These are phyloP conservation scores for Boechera divaricarpa DNA, from an alignment of 345 rosid genomes.

Conservation along the genomic window DNA sequence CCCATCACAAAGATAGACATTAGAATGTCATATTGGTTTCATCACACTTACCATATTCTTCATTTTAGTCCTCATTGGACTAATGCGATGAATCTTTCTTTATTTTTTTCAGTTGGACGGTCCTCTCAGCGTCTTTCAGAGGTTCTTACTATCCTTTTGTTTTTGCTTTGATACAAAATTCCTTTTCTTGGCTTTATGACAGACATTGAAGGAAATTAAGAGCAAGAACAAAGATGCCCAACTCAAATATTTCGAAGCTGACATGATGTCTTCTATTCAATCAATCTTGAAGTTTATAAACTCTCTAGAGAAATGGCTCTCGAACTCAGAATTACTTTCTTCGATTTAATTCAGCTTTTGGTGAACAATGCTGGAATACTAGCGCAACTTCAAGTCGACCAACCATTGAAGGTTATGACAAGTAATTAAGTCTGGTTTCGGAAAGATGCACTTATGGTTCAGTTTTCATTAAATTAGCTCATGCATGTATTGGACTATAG, in stretches of 20 bases:
- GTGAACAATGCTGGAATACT: constrained; percentile 87
- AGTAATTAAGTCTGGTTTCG: constrained; percentile 43
- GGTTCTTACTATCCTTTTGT: constrained; percentile 44
- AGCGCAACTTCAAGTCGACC: constrained; percentile 61
- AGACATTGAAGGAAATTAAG: constrained; percentile 62
- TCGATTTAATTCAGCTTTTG: constrained; percentile 70
- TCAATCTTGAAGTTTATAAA: constrained; percentile 67
- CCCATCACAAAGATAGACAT: too few relatives aligned
- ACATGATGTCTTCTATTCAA: constrained; percentile 58
- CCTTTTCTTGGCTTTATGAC: constrained; percentile 32
- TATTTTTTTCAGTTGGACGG: constrained; percentile 65
- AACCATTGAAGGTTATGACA: constrained; percentile 75
- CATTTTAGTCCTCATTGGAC: background rate
- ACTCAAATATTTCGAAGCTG: constrained; percentile 68
- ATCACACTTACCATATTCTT: background rate
- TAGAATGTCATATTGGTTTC: background rate
- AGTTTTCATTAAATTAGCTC: background rate
- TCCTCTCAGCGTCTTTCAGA: constrained; percentile 54
- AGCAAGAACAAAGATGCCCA: constrained; percentile 55
- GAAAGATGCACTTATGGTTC: background rate
- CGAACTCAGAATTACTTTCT: constrained; percentile 64
- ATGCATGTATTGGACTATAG: background rate
- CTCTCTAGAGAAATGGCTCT: constrained; percentile 77
- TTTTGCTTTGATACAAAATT: background rate
- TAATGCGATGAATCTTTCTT: constrained; percentile 27